phyloP scores from a whole-genome alignment of 1,139 yeast genomes.

The Debaryomycetaceae sp. region DNA sequence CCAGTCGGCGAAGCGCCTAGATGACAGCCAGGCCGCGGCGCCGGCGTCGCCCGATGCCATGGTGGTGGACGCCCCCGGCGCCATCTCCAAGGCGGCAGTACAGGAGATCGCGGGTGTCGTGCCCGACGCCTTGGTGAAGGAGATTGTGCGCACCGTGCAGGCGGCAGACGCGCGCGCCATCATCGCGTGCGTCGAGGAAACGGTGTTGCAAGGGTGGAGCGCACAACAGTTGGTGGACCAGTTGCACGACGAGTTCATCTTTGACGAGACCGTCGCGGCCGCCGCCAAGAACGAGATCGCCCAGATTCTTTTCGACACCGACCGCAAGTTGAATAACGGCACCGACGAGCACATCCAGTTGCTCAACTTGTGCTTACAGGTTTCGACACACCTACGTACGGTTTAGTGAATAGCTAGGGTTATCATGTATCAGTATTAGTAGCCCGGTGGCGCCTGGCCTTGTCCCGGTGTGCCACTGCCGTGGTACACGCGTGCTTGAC shows the following conservation, averaged over 20 bases:
- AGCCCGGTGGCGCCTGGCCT: no score
- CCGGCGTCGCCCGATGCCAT: constrained; percentile 25
- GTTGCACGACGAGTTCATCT: constrained; percentile 68
- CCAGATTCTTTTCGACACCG: constrained; percentile 65
- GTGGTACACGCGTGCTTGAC: no score
- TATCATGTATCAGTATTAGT: no score
- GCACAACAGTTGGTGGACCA: constrained; percentile 77
- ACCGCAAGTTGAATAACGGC: constrained; percentile 73
- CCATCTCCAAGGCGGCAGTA: constrained; percentile 42
- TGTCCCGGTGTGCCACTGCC: no score
- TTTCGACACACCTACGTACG: constrained; percentile 41
- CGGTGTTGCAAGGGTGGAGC: constrained; percentile 79
- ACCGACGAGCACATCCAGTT: constrained; percentile 88
- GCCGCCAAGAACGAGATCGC: constrained; percentile 63
- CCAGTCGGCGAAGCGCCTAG: constrained; percentile 77
- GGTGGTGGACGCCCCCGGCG: constrained; percentile 16
- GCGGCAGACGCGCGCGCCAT: constrained; percentile 35
- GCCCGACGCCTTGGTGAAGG: constrained; percentile 48
- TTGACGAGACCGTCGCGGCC: constrained; percentile 51
- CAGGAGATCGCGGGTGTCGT: constrained; percentile 86
- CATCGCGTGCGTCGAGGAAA: constrained; percentile 44
- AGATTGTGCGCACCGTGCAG: constrained; percentile 37
- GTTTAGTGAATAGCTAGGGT: no score
- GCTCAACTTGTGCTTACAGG: constrained; percentile 60
- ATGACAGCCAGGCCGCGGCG: constrained; percentile 9